Conservation (phyloP, 208 protist species). For the Perkinsela sp. region DNA sequence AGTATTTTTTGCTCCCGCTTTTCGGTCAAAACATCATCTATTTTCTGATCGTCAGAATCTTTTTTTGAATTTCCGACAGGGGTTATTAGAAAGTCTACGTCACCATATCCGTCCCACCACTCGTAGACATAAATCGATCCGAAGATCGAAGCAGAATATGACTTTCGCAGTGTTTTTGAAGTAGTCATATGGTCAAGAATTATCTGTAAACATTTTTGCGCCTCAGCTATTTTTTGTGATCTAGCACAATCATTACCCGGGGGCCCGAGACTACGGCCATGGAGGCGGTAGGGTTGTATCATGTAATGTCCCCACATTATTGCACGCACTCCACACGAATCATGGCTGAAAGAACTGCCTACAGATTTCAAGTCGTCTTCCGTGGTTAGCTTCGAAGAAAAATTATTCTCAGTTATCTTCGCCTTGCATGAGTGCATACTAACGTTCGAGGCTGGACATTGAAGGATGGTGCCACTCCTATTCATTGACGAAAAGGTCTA, state of each 20-base stretch:
- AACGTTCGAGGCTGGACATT: no score
- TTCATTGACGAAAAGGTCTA: no score
- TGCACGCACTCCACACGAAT: not conserved
- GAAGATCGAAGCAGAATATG: not conserved
- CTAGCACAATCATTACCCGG: no score
- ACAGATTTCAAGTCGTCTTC: no score
- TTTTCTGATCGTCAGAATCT: not conserved
- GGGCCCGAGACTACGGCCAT: no score
- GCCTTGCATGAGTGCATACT: no score
- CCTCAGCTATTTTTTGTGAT: not conserved
- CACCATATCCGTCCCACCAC: not conserved
- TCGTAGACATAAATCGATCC: not conserved
- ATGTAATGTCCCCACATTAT: not conserved
- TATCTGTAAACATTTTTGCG: not conserved
- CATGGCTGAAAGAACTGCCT: no score
- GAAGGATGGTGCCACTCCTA: no score
- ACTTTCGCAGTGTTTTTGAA: not conserved
- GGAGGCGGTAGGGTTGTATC: not conserved
- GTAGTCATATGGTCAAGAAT: not conserved
- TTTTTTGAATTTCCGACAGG: not conserved
- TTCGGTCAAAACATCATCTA: not conserved
- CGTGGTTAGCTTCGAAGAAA: no score
- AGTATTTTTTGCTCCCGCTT: not conserved
- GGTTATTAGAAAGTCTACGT: not conserved
- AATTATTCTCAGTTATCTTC: no score